Conservation (phyloP, 2,329 filamentous ascomycete genomes). For the Fusarium avenaceum region DNA sequence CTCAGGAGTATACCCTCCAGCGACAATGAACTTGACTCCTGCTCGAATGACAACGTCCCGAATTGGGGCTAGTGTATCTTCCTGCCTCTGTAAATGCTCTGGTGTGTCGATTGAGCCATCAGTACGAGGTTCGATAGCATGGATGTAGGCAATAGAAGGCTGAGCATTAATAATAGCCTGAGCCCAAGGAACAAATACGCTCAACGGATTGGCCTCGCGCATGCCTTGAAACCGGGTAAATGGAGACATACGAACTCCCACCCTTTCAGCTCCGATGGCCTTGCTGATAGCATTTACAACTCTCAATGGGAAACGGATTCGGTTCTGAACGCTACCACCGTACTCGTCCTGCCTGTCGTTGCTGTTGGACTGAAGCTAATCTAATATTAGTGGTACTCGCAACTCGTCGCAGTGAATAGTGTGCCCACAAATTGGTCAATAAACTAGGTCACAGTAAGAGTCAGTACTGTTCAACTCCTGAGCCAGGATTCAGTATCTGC, state of each 20-base stretch:
- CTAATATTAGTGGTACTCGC: no score
- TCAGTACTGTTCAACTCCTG: background rate
- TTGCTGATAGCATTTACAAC: slow-evolving; percentile 59
- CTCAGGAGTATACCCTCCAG: slow-evolving; percentile 52
- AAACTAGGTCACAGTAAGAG: slow-evolving; percentile 5
- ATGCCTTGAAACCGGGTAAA: no score
- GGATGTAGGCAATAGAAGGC: slow-evolving; percentile 71
- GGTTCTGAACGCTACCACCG: slow-evolving; percentile 66
- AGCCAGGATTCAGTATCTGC: background rate
- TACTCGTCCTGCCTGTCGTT: slow-evolving; percentile 67
- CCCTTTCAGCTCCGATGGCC: slow-evolving; percentile 64
- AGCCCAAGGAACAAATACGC: slow-evolving; percentile 63
- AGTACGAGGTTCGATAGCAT: slow-evolving; percentile 71
- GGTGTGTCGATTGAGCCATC: slow-evolving; percentile 56
- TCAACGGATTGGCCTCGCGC: no score
- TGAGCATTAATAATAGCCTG: slow-evolving; percentile 67
- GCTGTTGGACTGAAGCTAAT: slow-evolving; percentile 56
- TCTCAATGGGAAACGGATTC: slow-evolving; percentile 64
- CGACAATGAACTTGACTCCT: slow-evolving; percentile 48
- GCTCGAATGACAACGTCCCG: slow-evolving; percentile 50
- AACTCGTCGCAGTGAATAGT: background rate
- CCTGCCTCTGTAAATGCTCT: slow-evolving; percentile 48
- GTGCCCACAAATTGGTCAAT: slow-evolving; percentile 68
- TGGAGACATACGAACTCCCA: slow-evolving; percentile 61
- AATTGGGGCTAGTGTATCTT: slow-evolving; percentile 51